Conservation (phyloP, 2,329 filamentous ascomycete genomes). For the Aspergillus oerlinghausenensis region DNA sequence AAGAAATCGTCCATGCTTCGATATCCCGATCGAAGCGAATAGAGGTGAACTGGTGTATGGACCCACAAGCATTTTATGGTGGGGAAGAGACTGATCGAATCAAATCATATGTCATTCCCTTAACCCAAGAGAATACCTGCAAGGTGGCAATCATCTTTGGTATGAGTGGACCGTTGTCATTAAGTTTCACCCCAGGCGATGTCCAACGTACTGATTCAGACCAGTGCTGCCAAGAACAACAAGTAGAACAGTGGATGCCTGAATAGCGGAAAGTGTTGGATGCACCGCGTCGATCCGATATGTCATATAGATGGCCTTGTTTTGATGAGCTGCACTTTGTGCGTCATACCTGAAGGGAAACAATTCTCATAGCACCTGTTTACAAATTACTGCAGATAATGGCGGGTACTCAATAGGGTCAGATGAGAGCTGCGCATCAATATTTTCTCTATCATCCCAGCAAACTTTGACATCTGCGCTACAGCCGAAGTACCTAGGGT, state of each 20-base stretch:
- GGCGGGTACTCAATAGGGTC: background rate
- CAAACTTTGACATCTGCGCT: background rate
- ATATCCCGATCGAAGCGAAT: background rate
- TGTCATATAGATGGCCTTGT: background rate
- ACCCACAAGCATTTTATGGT: background rate
- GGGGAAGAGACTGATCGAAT: background rate
- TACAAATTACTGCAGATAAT: background rate
- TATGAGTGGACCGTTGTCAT: background rate
- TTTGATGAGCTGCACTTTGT: background rate
- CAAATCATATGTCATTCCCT: background rate
- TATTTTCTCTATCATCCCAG: background rate
- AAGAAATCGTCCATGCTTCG: background rate
- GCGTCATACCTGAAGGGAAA: background rate
- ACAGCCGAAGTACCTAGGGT: background rate
- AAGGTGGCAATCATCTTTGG: background rate
- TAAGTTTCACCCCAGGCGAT: background rate
- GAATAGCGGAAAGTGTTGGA: background rate
- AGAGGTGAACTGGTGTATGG: background rate
- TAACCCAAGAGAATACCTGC: background rate
- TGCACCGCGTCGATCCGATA: background rate
- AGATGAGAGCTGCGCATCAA: no score
- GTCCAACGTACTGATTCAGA: background rate
- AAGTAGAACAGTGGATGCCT: background rate
- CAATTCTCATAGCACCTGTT: background rate
- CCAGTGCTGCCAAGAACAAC: background rate